A percentile compares a stretch with the other conserved stretches of the same genome.
Conservation (phyloP, 257 asterid species). For the Nicotiana tabacum region DNA sequence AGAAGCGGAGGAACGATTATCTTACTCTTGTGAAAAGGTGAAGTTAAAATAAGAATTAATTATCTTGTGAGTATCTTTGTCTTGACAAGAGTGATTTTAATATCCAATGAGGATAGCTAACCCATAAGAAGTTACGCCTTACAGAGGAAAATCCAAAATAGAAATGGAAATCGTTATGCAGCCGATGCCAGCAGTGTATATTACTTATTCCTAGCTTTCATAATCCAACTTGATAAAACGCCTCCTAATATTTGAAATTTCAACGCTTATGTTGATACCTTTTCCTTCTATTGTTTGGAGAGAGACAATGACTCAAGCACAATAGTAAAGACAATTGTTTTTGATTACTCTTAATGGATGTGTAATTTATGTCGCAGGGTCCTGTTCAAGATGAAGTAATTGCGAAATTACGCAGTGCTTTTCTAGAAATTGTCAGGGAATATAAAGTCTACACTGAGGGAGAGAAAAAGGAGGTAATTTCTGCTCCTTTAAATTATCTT, state of each 20-base stretch:
- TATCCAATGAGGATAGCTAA: slow-evolving; percentile 3
- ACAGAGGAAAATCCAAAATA: not conserved
- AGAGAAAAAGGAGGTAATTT: slow-evolving; percentile 76
- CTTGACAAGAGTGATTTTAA: not conserved
- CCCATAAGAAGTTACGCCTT: not conserved
- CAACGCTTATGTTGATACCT: not conserved
- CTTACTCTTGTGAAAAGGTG: slow-evolving; percentile 98
- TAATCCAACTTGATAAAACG: not conserved
- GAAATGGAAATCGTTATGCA: not conserved
- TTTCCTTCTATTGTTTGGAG: not conserved
- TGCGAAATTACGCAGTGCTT: slow-evolving; percentile 74
- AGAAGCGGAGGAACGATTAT: slow-evolving; percentile 95
- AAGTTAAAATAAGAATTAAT: slow-evolving; percentile 12
- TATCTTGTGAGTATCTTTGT: slow-evolving; percentile 12
- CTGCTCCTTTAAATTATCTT: not conserved
- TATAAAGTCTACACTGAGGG: slow-evolving; percentile 74
- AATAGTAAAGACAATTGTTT: not conserved
- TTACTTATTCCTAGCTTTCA: not conserved
- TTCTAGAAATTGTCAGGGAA: slow-evolving; percentile 75
- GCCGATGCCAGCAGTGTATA: not conserved
- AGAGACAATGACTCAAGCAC: slow-evolving; percentile 1
- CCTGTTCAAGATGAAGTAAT: slow-evolving; percentile 92
- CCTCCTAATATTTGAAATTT: not conserved
- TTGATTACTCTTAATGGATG: not conserved
- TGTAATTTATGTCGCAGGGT: slow-evolving; percentile 43